Base-by-base conservation (phyloP, 768 basidiomycete species). In the Cantharellus anzutake region DNA sequence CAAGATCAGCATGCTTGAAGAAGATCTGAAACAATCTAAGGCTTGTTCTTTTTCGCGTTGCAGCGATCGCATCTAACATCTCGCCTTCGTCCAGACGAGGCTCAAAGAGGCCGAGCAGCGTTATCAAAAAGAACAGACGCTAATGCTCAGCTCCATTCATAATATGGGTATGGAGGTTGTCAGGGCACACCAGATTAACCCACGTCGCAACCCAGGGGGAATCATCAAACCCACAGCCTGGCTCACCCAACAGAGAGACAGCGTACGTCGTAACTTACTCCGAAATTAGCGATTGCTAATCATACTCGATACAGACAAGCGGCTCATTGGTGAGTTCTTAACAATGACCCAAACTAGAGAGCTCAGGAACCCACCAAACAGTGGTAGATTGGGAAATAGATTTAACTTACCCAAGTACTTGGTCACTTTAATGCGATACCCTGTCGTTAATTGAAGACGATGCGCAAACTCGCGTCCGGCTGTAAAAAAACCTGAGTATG, bases 131-230 rank as follows among this genome's bases (percentile, higher is more conserved):
- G 91, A 97, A 68, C 86, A 90, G 64, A 79, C 83, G 63, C 75
- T 89, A 60, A 85, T 96, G 82, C 71, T 89, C 29, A 78, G 82
- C 59, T 79, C 80, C 3, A 74, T 90, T 62, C 87, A 90, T 68
- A 74, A 74, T 44, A 71, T 80, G 50, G 85, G 87, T 5, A 81
- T 85, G 76, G 74, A 75, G 57, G 78, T 73, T 20, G 71, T 78
- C 48, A 77, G 84, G 60, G 75, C 77, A 48, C 83, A 85, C 65
- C 70, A 48, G 29, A 48, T 11, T 11, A 29, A 29, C 29, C 44
- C 44, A 11, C 44, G 44, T 11, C 44, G 44, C 11, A 48, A 11
- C 11, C 44, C 44, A 11, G 44, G 44, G 11, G 44, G 44, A 11
- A 48, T 11, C 29, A 60, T 63, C 42, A 74, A 77, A 51, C 79